Evolutionary conservation across 1,139 yeast genomes (phyloP).

Genomic region (Citeromyces hawaiiensis): DNA sequence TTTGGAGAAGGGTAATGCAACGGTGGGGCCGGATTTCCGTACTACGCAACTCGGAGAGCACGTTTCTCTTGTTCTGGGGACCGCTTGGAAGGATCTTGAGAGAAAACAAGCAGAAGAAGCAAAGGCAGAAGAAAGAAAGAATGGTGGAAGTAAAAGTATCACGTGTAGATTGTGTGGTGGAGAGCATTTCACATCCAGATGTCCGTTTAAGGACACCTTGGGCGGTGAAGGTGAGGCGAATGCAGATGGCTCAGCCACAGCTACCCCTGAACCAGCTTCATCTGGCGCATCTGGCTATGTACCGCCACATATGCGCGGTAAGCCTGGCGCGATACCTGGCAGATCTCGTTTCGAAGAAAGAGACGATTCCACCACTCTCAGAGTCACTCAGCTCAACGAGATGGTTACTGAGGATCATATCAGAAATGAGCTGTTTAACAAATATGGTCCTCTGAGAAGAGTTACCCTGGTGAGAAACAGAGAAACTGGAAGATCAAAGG

Average conservation of each 20-base stretch:
- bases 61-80: constrained; percentile 49
- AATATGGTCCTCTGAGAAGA: constrained; percentile 67
- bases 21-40: constrained; percentile 71
- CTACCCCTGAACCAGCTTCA: constrained; percentile 18
- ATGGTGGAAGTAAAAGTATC: constrained; percentile 17
- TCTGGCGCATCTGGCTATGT: constrained; percentile 37
- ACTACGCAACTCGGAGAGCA: constrained; percentile 88
- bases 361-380: constrained; percentile 82
- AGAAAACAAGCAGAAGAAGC: constrained; percentile 43
- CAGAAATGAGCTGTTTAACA: constrained; percentile 56
- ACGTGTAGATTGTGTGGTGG: constrained; percentile 88
- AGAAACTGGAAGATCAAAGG: constrained; percentile 90
- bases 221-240: constrained; percentile 35
- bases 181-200: constrained; percentile 84
- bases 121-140: constrained; percentile 30
- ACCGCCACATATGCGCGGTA: constrained; percentile 67
- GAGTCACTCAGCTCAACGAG: constrained; percentile 84
- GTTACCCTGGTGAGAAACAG: constrained; percentile 81
- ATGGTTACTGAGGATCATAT: constrained; percentile 76
- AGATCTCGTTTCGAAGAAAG: constrained; percentile 37
- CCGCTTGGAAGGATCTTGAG: constrained; percentile 63
- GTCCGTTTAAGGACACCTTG: constrained; percentile 92
- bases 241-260: constrained; percentile 23
- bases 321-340: constrained; percentile 36
- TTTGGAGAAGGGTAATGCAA: constrained; percentile 57